phyloP scores from a whole-genome alignment of 257 asterid genomes.

The Leptodermis oblonga region DNA sequence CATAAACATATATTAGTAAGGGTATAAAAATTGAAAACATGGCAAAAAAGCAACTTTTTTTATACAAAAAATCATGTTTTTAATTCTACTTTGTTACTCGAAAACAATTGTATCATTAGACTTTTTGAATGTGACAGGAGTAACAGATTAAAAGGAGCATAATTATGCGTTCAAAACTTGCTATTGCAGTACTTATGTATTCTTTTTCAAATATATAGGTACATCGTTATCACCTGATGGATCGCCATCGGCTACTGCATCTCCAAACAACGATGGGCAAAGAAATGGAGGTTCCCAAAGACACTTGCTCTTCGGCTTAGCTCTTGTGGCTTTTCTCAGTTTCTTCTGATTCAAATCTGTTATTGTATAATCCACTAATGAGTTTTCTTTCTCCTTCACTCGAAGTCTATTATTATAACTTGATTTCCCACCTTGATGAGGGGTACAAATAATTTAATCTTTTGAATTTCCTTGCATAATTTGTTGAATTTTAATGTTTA shows the following conservation, averaged over 20 bases:
- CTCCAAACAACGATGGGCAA: conserved; percentile 6
- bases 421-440: neutral
- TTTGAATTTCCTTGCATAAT: neutral
- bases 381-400: neutral
- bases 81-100: too few relatives aligned
- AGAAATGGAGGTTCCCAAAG: conserved; percentile 12
- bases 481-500: neutral
- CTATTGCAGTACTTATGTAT: neutral
- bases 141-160: too few relatives aligned
- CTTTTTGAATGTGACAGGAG: too few relatives aligned
- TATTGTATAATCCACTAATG: conserved; percentile 1
- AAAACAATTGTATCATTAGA: too few relatives aligned
- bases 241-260: conserved; percentile 16
- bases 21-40: too few relatives aligned
- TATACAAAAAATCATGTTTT: too few relatives aligned
- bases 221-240: conserved; percentile 12
- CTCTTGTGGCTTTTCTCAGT: conserved; percentile 11
- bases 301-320: conserved; percentile 21
- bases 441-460: neutral
- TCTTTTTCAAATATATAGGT: neutral
- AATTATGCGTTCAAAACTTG: too few relatives aligned
- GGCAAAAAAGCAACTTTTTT: too few relatives aligned
- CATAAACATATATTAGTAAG: too few relatives aligned
- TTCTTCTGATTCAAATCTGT: conserved; percentile 12
- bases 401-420: neutral